Conservation (phyloP, 306 rosid genomes). For the Medicago truncatula region MtrunA17r5.0-ANR NC_053048.1:5479001-5479500, state of each 20-base stretch:
- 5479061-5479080: constrained; percentile 91
- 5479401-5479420: constrained; percentile 35
- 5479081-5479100: constrained; percentile 88
- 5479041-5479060: constrained; percentile 94
- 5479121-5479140: background rate
- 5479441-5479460: constrained; percentile 18
- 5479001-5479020: constrained; percentile 95
- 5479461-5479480: background rate
- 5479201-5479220: background rate
- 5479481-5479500: background rate
- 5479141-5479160: background rate
- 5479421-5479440: constrained; percentile 36
- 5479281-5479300: background rate
- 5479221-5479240: background rate
- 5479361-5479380: constrained; percentile 36
- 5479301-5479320: background rate
- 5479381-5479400: constrained; percentile 42
- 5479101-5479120: background rate
- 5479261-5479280: background rate
- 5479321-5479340: constrained; percentile 10
- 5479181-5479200: constrained; percentile 29
- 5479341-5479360: background rate
- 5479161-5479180: background rate
- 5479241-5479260: background rate
- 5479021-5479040: constrained; percentile 94